Percentiles rank a stretch among this genome's conserved stretches.
Evolutionary conservation across 2,329 filamentous ascomycete species (phyloP).

Genomic region (Beauveria sp.): DNA sequence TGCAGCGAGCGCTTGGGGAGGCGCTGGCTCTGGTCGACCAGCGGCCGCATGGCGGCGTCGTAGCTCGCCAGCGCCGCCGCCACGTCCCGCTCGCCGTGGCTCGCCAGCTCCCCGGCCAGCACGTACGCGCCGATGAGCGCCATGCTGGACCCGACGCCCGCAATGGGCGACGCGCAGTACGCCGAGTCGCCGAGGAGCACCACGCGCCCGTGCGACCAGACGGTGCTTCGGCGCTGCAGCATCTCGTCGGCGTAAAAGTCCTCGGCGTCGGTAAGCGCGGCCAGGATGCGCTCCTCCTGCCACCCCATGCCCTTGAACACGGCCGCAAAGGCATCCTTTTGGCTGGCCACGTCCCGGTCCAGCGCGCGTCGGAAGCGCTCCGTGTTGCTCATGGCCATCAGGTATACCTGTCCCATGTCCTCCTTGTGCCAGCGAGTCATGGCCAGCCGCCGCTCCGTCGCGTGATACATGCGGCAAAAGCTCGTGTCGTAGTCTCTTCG

Average conservation of each 20-base stretch:
- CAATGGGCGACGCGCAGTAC: conserved; percentile 9
- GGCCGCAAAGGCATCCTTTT: conserved; percentile 5
- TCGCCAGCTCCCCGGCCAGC: conserved; percentile 6
- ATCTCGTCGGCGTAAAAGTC: conserved; percentile 11
- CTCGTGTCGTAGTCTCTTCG: conserved; percentile 9
- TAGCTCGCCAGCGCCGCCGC: neutral
- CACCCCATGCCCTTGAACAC: conserved; percentile 8
- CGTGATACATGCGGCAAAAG: conserved; percentile 9
- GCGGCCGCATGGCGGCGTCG: neutral
- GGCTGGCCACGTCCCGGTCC: neutral
- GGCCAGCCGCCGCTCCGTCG: conserved; percentile 6
- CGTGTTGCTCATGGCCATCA: conserved; percentile 9
- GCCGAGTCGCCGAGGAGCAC: conserved; percentile 9
- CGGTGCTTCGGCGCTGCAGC: conserved; percentile 1
- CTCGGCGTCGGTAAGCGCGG: conserved; percentile 5
- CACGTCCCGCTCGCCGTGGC: neutral
- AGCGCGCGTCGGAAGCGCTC: conserved; percentile 7
- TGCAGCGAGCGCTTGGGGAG: conserved; percentile 2
- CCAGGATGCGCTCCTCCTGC: conserved; percentile 6
- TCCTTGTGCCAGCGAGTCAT: conserved; percentile 7
- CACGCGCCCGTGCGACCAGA: conserved; percentile 3
- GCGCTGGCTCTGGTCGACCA: neutral
- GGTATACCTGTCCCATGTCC: conserved; percentile 1
- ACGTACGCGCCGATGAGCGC: conserved; percentile 10
- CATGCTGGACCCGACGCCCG: conserved; percentile 9